Evolutionary conservation across 192 early-diverging fungal genomes (phyloP).

Genomic region (Backusella australiensis): DNA sequence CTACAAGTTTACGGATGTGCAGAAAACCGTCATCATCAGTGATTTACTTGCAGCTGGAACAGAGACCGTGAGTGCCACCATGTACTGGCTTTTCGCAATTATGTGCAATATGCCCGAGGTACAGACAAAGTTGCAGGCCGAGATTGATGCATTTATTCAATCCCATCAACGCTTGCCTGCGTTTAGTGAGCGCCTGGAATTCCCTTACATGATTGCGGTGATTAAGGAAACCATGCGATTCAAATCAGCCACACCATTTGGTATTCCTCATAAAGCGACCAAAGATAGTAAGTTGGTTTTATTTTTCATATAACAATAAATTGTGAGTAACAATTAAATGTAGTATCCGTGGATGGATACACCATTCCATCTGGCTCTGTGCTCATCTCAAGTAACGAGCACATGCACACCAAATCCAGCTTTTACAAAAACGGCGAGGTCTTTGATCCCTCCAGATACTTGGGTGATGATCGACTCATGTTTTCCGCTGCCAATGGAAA

Average conservation of each 20-base stretch:
- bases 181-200: neutral
- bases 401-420: constrained; percentile 38
- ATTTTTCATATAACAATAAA: too few relatives aligned
- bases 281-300: constrained; percentile 10
- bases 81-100: constrained; percentile 12
- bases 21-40: neutral
- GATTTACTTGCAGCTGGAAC: constrained; percentile 6
- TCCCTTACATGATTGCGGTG: constrained; percentile 21
- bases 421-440: constrained; percentile 39
- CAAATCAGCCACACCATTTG: constrained; percentile 3
- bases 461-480: neutral
- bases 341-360: constrained; percentile 14
- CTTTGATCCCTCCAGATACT: constrained; percentile 46
- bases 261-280: constrained; percentile 13
- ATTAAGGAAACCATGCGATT: constrained; percentile 14
- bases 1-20: neutral
- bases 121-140: constrained; percentile 7
- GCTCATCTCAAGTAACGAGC: constrained; percentile 45
- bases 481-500: constrained; percentile 17
- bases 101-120: constrained; percentile 17
- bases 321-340: neutral
- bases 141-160: constrained; percentile 14
- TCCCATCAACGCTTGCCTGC: neutral
- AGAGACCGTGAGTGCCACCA: constrained; percentile 1
- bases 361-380: constrained; percentile 10